Evolutionary conservation across 768 basidiomycete species (phyloP), one percentile per base, ranked within the genome.

Genomic region (Panellus pusillus): DNA sequence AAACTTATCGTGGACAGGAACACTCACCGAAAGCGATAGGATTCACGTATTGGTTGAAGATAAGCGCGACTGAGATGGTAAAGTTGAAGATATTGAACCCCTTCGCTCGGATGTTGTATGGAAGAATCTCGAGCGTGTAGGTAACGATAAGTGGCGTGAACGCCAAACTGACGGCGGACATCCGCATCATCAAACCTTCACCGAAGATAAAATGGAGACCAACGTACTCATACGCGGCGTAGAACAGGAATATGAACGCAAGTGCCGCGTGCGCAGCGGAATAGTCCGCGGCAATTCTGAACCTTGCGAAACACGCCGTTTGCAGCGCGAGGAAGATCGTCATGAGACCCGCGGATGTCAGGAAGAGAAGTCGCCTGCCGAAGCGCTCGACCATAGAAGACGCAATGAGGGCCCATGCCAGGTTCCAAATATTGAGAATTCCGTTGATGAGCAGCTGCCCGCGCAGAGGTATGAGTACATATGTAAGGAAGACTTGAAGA

Each of bases 41-140:
- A 74, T 93, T 93, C 67, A 86, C 83, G 65, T 92, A 91, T 71
- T 91, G 91, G 68, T 92, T 93, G 72, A 95, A 91, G 68, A 95
- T 89, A 61, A 93, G 83, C 6, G 91, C 80, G 49, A 87, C 60
- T 12, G 89, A 90, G 66, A 91, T 81, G 54, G 80, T 72, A 66
- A 93, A 87, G 71, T 83, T 88, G 78, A 93, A 90, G 50, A 93
- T 64, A 59, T 79, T 87, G 75, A 90, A 85, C 49, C 91, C 90
- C 76, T 92, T 93, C 60, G 91, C 91, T 68, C 92, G 91, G 54
- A 94, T 75, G 31, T 74, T 71, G 74, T 79, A 93, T 4, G 92
- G 92, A 47, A 94, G 74, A 70, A 95, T 94, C 70, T 96, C 93
- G 59, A 93, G 79, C 39, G 91, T 89, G 74, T 94, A 93, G 0